Evolutionary conservation across 148 eudicot species (phyloP).

Genomic region (Silene uniflora): DNA sequence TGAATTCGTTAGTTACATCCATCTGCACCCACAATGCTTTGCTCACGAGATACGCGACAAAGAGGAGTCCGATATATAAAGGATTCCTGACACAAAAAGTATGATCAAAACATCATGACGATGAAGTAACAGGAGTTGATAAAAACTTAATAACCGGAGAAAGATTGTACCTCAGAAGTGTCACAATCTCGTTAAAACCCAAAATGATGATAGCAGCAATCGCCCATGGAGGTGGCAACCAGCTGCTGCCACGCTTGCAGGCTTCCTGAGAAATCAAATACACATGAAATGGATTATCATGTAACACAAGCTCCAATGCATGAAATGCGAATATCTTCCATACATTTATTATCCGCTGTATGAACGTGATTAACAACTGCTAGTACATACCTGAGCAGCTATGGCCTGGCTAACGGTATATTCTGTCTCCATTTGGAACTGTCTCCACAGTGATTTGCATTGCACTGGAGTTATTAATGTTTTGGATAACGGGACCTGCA

Average conservation of each 20-base stretch:
- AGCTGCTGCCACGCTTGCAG: conserved; percentile 77
- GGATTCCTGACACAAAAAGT: conserved; percentile 70
- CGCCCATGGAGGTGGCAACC: conserved; percentile 99
- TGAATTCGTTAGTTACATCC: conserved; percentile 75
- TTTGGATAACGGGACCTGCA: conserved; percentile 74
- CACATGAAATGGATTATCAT: neutral
- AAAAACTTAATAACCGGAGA: neutral
- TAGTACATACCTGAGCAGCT: conserved; percentile 74
- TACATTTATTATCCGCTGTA: neutral
- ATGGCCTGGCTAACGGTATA: conserved; percentile 95
- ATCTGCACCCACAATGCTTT: conserved; percentile 98
- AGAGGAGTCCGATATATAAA: conserved; percentile 63
- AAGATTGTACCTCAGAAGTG: conserved; percentile 70
- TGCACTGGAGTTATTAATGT: conserved; percentile 90
- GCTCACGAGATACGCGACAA: conserved; percentile 65
- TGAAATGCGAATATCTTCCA: neutral
- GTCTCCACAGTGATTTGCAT: conserved; percentile 96
- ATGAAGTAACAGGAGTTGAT: neutral
- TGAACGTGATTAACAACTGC: neutral
- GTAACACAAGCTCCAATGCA: neutral
- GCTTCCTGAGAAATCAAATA: conserved; percentile 65
- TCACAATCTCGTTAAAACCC: conserved; percentile 96
- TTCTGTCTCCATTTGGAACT: conserved; percentile 88
- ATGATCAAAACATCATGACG: conserved; percentile 6
- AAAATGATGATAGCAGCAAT: conserved; percentile 70